phyloP scores from a whole-genome alignment of 2,329 filamentous ascomycete genomes.

The Cyphellophora europaea region DNA sequence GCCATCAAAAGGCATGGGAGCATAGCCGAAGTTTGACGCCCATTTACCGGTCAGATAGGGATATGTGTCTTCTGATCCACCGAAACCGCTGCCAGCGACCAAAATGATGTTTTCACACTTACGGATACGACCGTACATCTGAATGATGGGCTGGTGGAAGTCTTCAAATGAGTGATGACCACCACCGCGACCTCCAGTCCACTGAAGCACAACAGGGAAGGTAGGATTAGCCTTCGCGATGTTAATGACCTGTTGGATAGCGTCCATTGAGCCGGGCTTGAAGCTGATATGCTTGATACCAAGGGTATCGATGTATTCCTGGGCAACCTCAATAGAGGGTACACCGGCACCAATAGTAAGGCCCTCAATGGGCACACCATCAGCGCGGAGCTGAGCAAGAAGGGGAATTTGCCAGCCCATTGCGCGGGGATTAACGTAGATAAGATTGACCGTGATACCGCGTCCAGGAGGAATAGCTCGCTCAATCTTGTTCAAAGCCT shows the following conservation, averaged over 20 bases:
- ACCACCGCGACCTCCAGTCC: slow-evolving; percentile 89
- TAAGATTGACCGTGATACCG: slow-evolving; percentile 81
- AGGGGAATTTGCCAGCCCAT: slow-evolving; percentile 92
- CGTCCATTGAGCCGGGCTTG: slow-evolving; percentile 84
- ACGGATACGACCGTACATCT: slow-evolving; percentile 84
- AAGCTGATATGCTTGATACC: slow-evolving; percentile 89
- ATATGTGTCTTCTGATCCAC: slow-evolving; percentile 81
- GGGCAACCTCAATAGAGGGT: slow-evolving; percentile 83
- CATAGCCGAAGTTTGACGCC: slow-evolving; percentile 79
- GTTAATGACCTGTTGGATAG: slow-evolving; percentile 82
- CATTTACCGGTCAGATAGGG: slow-evolving; percentile 84
- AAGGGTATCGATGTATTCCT: slow-evolving; percentile 88
- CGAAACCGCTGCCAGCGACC: slow-evolving; percentile 85
- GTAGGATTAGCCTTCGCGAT: slow-evolving; percentile 88
- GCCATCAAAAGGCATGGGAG: slow-evolving; percentile 89
- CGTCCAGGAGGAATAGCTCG: slow-evolving; percentile 72
- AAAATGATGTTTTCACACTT: slow-evolving; percentile 79
- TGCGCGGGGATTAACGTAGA: slow-evolving; percentile 80
- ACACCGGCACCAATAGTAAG: slow-evolving; percentile 89
- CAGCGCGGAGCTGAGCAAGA: slow-evolving; percentile 66
- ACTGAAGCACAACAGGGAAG: slow-evolving; percentile 89
- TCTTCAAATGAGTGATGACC: slow-evolving; percentile 94
- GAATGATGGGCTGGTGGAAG: slow-evolving; percentile 83
- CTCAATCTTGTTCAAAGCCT: slow-evolving; percentile 76
- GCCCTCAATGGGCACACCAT: slow-evolving; percentile 85